These are phyloP conservation scores for Viola pubescens DNA, from an alignment of 441 rosid genomes.

Conservation along the genomic window DNA sequence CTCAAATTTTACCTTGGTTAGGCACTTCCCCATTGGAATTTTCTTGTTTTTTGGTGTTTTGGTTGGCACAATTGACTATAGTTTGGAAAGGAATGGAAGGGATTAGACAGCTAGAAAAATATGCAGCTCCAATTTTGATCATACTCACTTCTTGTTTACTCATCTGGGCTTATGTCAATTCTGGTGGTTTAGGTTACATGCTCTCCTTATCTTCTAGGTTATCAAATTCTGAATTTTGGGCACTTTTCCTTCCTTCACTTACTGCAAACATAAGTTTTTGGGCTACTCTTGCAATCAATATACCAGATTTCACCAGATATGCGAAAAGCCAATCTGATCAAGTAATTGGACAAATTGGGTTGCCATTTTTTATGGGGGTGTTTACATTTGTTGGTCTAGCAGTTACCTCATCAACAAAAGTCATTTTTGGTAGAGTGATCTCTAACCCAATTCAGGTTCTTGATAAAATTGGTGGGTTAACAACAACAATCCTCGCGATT, in stretches of 20 bases:
- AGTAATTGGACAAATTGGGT: constrained; percentile 69
- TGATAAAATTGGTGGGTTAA: constrained; percentile 57
- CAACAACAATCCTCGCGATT: constrained; percentile 52
- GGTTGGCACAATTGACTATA: constrained; percentile 62
- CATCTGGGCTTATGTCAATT: constrained; percentile 66
- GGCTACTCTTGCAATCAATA: constrained; percentile 87
- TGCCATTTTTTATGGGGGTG: constrained; percentile 80
- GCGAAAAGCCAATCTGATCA: constrained; percentile 73
- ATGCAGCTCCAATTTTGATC: constrained; percentile 66
- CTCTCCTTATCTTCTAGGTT: constrained; percentile 57
- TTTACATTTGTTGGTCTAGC: constrained; percentile 87
- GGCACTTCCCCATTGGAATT: constrained; percentile 83
- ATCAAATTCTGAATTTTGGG: constrained; percentile 62
- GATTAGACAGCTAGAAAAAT: constrained; percentile 67
- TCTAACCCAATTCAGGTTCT: constrained; percentile 74
- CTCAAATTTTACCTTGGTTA: constrained; percentile 52
- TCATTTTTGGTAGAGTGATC: constrained; percentile 70
- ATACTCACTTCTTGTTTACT: constrained; percentile 58
- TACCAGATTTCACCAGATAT: constrained; percentile 78
- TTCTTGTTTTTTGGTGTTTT: constrained; percentile 65
- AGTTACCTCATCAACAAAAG: constrained; percentile 63
- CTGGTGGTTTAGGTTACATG: constrained; percentile 76
- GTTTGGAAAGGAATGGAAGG: constrained; percentile 81
- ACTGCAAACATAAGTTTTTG: constrained; percentile 94
- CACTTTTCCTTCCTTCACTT: constrained; percentile 75